phyloP scores from a whole-genome alignment of 106 monocot species.

The Allium fistulosum region DNA sequence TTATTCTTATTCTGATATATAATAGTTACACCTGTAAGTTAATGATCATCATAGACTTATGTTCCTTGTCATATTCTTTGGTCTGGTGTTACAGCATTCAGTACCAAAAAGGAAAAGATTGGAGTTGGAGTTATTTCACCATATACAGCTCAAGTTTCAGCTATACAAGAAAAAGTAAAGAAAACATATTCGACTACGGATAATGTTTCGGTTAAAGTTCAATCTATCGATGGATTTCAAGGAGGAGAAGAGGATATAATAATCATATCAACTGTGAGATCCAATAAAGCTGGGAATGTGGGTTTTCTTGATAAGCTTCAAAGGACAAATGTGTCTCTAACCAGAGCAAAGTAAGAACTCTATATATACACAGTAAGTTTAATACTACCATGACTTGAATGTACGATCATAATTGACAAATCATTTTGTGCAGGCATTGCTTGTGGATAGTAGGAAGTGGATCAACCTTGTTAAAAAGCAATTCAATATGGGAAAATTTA shows the following conservation, averaged over 20 bases:
- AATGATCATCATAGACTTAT: background rate
- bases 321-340: constrained; percentile 42
- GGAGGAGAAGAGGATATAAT: constrained; percentile 63
- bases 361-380: background rate
- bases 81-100: constrained; percentile 17
- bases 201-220: constrained; percentile 35
- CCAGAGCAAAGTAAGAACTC: constrained; percentile 37
- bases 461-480: constrained; percentile 11
- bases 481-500: constrained; percentile 20
- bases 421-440: constrained; percentile 13
- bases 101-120: background rate
- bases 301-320: constrained; percentile 45
- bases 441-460: constrained; percentile 30
- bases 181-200: constrained; percentile 5
- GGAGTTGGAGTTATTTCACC: constrained; percentile 52
- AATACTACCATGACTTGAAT: background rate
- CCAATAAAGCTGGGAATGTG: constrained; percentile 30
- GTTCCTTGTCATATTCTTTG: background rate
- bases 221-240: constrained; percentile 67
- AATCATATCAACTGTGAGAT: constrained; percentile 56
- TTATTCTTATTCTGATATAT: background rate
- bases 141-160: constrained; percentile 49
- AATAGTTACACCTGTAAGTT: no score
- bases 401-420: background rate
- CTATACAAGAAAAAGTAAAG: constrained; percentile 29